These are phyloP conservation scores for Fusarium graminum DNA, from an alignment of 2,329 filamentous ascomycete genomes.

Conservation along the genomic window DNA sequence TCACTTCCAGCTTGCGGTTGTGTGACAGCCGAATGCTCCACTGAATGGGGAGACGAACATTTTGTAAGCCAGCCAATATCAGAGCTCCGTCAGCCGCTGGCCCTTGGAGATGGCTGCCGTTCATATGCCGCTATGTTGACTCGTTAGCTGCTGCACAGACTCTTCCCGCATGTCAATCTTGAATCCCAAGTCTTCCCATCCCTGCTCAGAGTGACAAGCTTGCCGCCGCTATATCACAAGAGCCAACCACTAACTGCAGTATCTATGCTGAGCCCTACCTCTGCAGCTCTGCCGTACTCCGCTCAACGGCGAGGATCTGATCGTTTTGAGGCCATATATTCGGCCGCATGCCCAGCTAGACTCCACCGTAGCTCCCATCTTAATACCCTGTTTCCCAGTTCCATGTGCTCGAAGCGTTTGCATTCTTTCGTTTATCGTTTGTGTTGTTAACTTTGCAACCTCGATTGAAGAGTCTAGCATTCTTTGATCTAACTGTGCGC, in stretches of 20 bases:
- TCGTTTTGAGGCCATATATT: conserved; percentile 48
- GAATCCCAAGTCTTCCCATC: conserved; percentile 43
- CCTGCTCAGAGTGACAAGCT: conserved; percentile 38
- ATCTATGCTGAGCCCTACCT: conserved; percentile 36
- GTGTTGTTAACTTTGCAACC: conserved; percentile 18
- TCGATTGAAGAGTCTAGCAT: conserved; percentile 46
- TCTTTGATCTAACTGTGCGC: conserved; percentile 34
- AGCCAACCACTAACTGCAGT: conserved; percentile 38
- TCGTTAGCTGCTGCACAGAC: conserved; percentile 37
- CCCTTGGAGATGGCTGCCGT: conserved; percentile 42
- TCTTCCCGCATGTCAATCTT: conserved; percentile 51
- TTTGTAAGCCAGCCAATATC: conserved; percentile 65
- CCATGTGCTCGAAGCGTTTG: conserved; percentile 14
- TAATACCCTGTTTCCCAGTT: conserved; percentile 45
- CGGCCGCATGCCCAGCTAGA: conserved; percentile 42
- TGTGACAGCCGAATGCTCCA: conserved; percentile 48
- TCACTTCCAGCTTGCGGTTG: conserved; percentile 45
- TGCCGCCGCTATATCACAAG: conserved; percentile 46
- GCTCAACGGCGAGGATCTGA: conserved; percentile 38
- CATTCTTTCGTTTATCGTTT: conserved; percentile 39
- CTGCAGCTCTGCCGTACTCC: conserved; percentile 36
- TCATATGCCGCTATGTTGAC: conserved; percentile 31
- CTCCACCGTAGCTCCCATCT: conserved; percentile 45
- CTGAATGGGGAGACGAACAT: conserved; percentile 45
- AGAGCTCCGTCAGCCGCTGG: conserved; percentile 62